A percentile compares a stretch with the other conserved stretches of the same genome.
phyloP scores from a whole-genome alignment of 1,284 basidiomycete genomes.

The Porodaedalea pini region DNA sequence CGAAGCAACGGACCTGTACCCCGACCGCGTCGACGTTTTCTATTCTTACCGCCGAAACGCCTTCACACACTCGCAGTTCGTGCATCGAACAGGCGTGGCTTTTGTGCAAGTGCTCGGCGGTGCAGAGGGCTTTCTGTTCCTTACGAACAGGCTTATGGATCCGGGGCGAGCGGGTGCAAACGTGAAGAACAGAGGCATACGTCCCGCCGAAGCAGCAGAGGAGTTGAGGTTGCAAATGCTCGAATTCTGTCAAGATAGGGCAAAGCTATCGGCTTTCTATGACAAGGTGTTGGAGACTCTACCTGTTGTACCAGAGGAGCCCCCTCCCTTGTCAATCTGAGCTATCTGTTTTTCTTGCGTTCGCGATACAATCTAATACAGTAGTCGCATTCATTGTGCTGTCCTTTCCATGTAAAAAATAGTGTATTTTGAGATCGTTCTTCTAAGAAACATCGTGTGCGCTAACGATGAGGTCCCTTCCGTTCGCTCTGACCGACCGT shows the following conservation, averaged over 20 bases:
- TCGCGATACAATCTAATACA: neutral
- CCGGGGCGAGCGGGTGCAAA: constrained; percentile 57
- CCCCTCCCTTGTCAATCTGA: constrained; percentile 48
- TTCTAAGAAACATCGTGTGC: constrained; percentile 61
- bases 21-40: constrained; percentile 76
- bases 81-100: constrained; percentile 82
- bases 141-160: constrained; percentile 81
- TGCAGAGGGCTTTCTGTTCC: constrained; percentile 76
- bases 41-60: constrained; percentile 83
- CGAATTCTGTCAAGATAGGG: constrained; percentile 63
- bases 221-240: constrained; percentile 58
- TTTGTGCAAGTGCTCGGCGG: constrained; percentile 85
- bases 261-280: constrained; percentile 61
- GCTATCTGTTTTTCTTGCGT: neutral
- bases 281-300: constrained; percentile 61
- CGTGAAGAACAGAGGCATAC: constrained; percentile 48
- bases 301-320: constrained; percentile 48
- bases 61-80: constrained; percentile 83
- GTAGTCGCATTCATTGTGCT: neutral
- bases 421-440: constrained; percentile 13
- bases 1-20: constrained; percentile 74
- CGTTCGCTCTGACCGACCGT: constrained; percentile 65
- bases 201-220: constrained; percentile 51
- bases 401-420: neutral
- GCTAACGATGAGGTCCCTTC: constrained; percentile 70